These are phyloP conservation scores for Stemphylium lycopersici DNA, from an alignment of 2,329 filamentous ascomycete genomes.

Conservation along the genomic window DNA sequence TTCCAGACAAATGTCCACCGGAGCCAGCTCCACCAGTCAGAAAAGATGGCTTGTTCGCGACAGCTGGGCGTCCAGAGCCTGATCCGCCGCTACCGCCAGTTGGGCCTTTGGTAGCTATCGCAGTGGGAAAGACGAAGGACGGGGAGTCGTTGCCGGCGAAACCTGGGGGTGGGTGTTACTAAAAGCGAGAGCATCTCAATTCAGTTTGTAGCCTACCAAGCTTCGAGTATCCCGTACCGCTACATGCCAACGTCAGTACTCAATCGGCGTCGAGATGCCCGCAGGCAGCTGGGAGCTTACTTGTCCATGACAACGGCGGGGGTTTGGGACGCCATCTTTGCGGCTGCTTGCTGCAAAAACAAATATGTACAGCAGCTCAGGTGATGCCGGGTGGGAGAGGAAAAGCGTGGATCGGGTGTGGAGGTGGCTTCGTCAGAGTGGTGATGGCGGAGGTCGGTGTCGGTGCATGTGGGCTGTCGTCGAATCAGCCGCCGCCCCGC, in stretches of 20 bases:
- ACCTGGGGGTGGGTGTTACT: constrained; percentile 62
- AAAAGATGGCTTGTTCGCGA: constrained; percentile 95
- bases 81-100: constrained; percentile 73
- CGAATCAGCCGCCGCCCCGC: constrained; percentile 37
- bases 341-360: constrained; percentile 26
- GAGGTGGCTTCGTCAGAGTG: constrained; percentile 38
- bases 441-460: constrained; percentile 38
- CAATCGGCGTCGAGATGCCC: constrained; percentile 35
- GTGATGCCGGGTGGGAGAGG: constrained; percentile 21
- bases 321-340: constrained; percentile 92
- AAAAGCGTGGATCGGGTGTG: constrained; percentile 31
- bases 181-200: constrained; percentile 12
- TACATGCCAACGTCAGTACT: constrained; percentile 57
- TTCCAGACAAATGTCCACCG: constrained; percentile 80
- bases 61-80: constrained; percentile 85
- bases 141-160: constrained; percentile 99
- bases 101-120: constrained; percentile 91
- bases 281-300: constrained; percentile 65
- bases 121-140: constrained; percentile 98
- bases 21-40: constrained; percentile 88
- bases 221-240: constrained; percentile 99
- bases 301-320: constrained; percentile 99
- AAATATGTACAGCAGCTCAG: constrained; percentile 29
- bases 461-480: constrained; percentile 34
- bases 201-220: constrained; percentile 70